phyloP scores from a whole-genome alignment of 2,329 filamentous ascomycete genomes.

The Phialocephala sp. region DNA sequence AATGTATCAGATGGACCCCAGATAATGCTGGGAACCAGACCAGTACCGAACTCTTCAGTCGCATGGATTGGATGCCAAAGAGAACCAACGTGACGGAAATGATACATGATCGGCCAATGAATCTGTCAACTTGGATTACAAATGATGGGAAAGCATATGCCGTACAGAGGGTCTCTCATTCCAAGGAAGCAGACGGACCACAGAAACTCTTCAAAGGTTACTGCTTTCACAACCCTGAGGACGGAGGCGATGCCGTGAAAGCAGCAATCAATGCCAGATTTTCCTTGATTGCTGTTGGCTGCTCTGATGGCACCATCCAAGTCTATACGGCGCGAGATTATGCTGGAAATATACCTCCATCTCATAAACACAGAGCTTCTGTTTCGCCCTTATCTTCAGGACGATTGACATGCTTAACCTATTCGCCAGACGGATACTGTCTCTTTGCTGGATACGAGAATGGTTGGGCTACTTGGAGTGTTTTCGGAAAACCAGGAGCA shows the following conservation, averaged over 20 bases:
- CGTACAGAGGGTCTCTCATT: conserved; percentile 72
- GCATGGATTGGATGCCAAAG: conserved; percentile 85
- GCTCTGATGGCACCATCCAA: conserved; percentile 76
- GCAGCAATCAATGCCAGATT: conserved; percentile 93
- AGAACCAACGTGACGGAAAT: conserved; percentile 80
- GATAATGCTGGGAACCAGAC: conserved; percentile 84
- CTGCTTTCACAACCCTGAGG: conserved; percentile 81
- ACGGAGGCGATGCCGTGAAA: conserved; percentile 67
- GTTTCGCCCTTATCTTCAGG: conserved; percentile 73
- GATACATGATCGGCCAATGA: conserved; percentile 96
- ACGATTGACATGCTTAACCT: conserved; percentile 73
- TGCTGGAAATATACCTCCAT: conserved; percentile 86
- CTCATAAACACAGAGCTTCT: conserved; percentile 76
- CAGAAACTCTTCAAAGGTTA: conserved; percentile 82
- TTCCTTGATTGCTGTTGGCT: conserved; percentile 88
- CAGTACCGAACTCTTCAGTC: conserved; percentile 85
- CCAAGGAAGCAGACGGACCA: conserved; percentile 50
- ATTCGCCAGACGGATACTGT: conserved; percentile 96
- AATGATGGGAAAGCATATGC: conserved; percentile 88
- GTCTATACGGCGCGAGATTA: conserved; percentile 97
- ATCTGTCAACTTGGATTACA: conserved; percentile 90
- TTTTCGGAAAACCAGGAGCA: conserved; percentile 89
- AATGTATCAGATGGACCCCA: conserved; percentile 94
- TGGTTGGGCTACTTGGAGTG: conserved; percentile 97
- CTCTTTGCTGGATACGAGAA: conserved; percentile 91